Evolutionary conservation across 2,329 filamentous ascomycete genomes (phyloP).

Genomic region (Rhynchosporium secalis): DNA sequence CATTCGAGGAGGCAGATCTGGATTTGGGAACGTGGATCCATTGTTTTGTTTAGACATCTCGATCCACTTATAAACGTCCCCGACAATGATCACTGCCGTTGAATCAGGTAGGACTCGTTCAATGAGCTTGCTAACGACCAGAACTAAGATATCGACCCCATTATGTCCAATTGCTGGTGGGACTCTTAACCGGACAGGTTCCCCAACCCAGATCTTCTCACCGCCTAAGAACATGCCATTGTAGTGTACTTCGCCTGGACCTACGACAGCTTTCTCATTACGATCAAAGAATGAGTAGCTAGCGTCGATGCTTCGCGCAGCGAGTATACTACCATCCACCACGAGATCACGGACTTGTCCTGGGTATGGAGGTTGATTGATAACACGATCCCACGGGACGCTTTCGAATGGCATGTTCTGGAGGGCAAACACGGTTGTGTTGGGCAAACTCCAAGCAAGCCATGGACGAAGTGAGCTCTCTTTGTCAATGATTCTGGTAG

Average conservation of each 20-base stretch:
- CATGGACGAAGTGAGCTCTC: constrained; percentile 52
- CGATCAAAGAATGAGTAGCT: constrained; percentile 55
- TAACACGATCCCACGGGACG: constrained; percentile 51
- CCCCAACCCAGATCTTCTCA: constrained; percentile 61
- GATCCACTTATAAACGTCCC: constrained; percentile 53
- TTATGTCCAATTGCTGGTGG: constrained; percentile 26
- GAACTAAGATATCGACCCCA: constrained; percentile 46
- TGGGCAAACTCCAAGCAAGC: constrained; percentile 58
- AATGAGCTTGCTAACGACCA: constrained; percentile 44
- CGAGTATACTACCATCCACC: constrained; percentile 58
- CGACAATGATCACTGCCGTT: constrained; percentile 45
- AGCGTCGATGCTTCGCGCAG: constrained; percentile 54
- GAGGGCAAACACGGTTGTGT: constrained; percentile 48
- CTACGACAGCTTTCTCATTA: constrained; percentile 43
- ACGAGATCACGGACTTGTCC: constrained; percentile 49
- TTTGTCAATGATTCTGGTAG: constrained; percentile 45
- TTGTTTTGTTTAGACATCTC: constrained; percentile 43
- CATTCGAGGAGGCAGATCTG: constrained; percentile 49
- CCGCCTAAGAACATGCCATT: constrained; percentile 57
- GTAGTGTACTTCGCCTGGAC: constrained; percentile 47
- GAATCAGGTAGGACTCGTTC: constrained; percentile 33
- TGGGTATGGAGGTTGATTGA: constrained; percentile 42
- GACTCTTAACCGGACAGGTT: constrained; percentile 52
- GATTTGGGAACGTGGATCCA: constrained; percentile 42
- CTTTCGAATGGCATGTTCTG: constrained; percentile 47